Percentiles rank a stretch among this genome's conserved stretches.
Conservation (phyloP, 768 basidiomycete species). For the Tylopilus sp. region DNA sequence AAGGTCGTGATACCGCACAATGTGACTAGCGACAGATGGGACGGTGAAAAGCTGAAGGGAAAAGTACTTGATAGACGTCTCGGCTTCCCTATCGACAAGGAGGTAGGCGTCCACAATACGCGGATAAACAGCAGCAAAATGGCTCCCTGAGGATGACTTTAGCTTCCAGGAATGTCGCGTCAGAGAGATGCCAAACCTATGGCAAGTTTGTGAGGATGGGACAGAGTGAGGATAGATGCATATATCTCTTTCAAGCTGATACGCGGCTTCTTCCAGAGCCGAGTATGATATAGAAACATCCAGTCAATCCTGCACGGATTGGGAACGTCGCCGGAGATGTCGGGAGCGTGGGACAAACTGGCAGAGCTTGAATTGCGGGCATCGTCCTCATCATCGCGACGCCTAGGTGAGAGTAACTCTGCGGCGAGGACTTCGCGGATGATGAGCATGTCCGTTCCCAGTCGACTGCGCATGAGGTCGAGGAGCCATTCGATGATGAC, state of each 20-base stretch:
- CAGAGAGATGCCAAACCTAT: constrained; percentile 50
- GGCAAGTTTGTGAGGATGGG: constrained; percentile 69
- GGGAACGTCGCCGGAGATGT: constrained; percentile 38
- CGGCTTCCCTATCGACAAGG: constrained; percentile 88
- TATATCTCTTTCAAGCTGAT: constrained; percentile 82
- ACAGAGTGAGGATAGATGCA: constrained; percentile 67
- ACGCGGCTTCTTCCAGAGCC: constrained; percentile 82
- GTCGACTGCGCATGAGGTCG: constrained; percentile 70
- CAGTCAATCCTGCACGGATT: constrained; percentile 67
- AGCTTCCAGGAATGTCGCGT: background rate
- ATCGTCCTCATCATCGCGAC: constrained; percentile 49
- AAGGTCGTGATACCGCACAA: constrained; percentile 70
- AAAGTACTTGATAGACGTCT: constrained; percentile 93
- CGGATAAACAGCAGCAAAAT: constrained; percentile 83
- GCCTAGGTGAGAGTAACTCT: constrained; percentile 63
- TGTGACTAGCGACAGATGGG: constrained; percentile 77
- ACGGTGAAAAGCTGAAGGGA: constrained; percentile 92
- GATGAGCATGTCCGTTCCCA: constrained; percentile 63
- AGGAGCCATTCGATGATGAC: constrained; percentile 86
- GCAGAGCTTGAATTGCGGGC: constrained; percentile 41
- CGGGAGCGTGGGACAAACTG: constrained; percentile 32
- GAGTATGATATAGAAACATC: constrained; percentile 76
- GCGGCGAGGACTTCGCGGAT: constrained; percentile 71
- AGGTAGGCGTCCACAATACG: constrained; percentile 89
- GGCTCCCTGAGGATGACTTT: constrained; percentile 53